These are phyloP conservation scores for Fusarium algeriense DNA, from an alignment of 2,329 filamentous ascomycete species.

Conservation along the genomic window DNA sequence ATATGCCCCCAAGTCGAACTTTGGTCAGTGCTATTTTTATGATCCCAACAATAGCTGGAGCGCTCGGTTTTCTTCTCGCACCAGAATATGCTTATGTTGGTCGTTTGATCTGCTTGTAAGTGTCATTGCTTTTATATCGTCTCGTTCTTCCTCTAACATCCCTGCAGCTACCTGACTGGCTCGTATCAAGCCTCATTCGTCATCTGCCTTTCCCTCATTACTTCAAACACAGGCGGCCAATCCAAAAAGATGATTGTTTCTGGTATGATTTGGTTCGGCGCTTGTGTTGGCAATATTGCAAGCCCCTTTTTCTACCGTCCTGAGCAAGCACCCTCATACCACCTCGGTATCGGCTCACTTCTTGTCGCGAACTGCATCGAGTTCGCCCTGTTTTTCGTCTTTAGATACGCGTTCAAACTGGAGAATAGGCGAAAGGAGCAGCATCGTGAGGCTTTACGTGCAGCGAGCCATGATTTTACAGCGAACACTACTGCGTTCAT, in stretches of 20 bases:
- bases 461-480: slow-evolving; percentile 41
- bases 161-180: slow-evolving; percentile 50
- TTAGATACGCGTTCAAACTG: slow-evolving; percentile 54
- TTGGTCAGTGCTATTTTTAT: slow-evolving; percentile 68
- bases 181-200: slow-evolving; percentile 58
- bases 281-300: slow-evolving; percentile 71
- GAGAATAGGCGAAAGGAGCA: slow-evolving; percentile 57
- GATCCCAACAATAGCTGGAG: slow-evolving; percentile 69
- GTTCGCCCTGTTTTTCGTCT: slow-evolving; percentile 53
- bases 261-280: slow-evolving; percentile 69
- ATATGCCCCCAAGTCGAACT: slow-evolving; percentile 60
- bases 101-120: slow-evolving; percentile 66
- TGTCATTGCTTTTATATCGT: neutral
- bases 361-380: slow-evolving; percentile 57
- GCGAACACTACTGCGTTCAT: slow-evolving; percentile 56
- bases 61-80: slow-evolving; percentile 69
- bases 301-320: slow-evolving; percentile 73
- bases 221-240: slow-evolving; percentile 65
- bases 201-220: slow-evolving; percentile 59
- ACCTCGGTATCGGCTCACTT: slow-evolving; percentile 57
- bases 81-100: slow-evolving; percentile 62
- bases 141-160: neutral
- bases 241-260: slow-evolving; percentile 75
- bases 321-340: slow-evolving; percentile 60
- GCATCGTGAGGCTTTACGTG: slow-evolving; percentile 48